Base-by-base conservation (phyloP, 768 basidiomycete species). In the Butyriboletus loyo region DNA sequence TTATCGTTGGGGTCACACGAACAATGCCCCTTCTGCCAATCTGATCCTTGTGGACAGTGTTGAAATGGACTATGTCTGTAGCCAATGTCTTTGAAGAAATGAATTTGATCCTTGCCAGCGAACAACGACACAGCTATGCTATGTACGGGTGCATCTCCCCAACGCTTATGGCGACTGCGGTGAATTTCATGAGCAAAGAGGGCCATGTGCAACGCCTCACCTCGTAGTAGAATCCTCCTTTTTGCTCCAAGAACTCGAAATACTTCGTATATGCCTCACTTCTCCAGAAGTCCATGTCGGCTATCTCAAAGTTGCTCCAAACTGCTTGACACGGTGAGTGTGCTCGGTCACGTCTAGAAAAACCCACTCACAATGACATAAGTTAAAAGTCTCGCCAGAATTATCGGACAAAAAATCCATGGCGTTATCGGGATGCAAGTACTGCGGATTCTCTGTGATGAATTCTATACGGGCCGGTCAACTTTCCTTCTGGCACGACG, bases 261-360 rank as follows among this genome's bases (percentile, higher is more conserved):
- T 83, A 96, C 58, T 86, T 82, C 52, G 73, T 75, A 66, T 97
- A 97, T 4, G 86, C 84, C 54, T 93, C 85, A 14, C 85, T 72
- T 59, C 92, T 77, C 90, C 90, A 94, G 54, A 95, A 81, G 54
- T 89, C 84, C 54, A 95, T 77, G 62, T 85, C 79, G 6, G 78
- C 93, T 53, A 97, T 96, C 67, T 96, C 93, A 61, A 96, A 96
- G 69, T 94, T 97, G 59, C 85, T 89, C 92, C 92, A 94, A 75
- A 91, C 89, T 91, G 49, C 4, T 21, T 2, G 25, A 19, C 19
- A 21, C 37, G 34, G 11, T 62, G n/a, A 59, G 42, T 25, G 24
- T 44, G 19, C 17, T 7, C 15, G 21, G 28, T 31, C 7, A 37
- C 5, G 17, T 15, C 25, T 2, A 3, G 32, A 42, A 36, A 21